Evolutionary conservation across 495 filamentous ascomycete species (phyloP).

Genomic region (Tuber borchii): DNA sequence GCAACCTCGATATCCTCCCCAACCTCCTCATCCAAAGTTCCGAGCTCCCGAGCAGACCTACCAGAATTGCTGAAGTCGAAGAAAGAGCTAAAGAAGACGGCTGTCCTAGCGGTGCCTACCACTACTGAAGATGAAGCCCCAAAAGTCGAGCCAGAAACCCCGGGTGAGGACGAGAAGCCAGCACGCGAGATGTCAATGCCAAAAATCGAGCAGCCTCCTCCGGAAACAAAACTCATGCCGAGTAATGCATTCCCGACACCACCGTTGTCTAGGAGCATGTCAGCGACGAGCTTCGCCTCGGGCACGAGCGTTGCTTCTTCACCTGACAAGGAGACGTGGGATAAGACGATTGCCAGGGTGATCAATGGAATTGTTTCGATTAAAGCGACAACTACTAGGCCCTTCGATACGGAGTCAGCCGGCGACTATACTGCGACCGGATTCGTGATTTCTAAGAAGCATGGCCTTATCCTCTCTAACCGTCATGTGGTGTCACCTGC

Average conservation of each 20-base stretch:
- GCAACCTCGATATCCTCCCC: slow-evolving; percentile 23
- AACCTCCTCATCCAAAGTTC: slow-evolving; percentile 21
- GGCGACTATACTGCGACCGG: slow-evolving; percentile 42
- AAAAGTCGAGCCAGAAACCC: slow-evolving; percentile 14
- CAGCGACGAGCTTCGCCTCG: slow-evolving; percentile 35
- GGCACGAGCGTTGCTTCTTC: slow-evolving; percentile 26
- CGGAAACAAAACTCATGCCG: slow-evolving; percentile 19
- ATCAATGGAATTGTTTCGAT: slow-evolving; percentile 43
- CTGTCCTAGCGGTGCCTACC: not conserved
- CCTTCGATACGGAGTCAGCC: slow-evolving; percentile 42
- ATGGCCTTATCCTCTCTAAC: slow-evolving; percentile 41
- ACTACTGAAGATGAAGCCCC: slow-evolving; percentile 15
- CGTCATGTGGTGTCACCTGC: slow-evolving; percentile 42
- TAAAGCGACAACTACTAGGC: slow-evolving; percentile 41
- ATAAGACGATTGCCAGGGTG: slow-evolving; percentile 40
- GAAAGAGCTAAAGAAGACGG: slow-evolving; percentile 22
- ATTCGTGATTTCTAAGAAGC: slow-evolving; percentile 42
- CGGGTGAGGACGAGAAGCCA: slow-evolving; percentile 19
- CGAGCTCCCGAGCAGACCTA: slow-evolving; percentile 7
- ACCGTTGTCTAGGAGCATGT: slow-evolving; percentile 32
- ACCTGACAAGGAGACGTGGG: slow-evolving; percentile 42
- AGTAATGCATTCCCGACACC: slow-evolving; percentile 21
- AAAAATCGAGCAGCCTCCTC: slow-evolving; percentile 26
- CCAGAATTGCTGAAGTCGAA: slow-evolving; percentile 19
- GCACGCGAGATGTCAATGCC: slow-evolving; percentile 14